A percentile compares a stretch with the other conserved stretches of the same genome.
Evolutionary conservation across 2,329 filamentous ascomycete species (phyloP).

Genomic region (Colletotrichum godetiae): DNA sequence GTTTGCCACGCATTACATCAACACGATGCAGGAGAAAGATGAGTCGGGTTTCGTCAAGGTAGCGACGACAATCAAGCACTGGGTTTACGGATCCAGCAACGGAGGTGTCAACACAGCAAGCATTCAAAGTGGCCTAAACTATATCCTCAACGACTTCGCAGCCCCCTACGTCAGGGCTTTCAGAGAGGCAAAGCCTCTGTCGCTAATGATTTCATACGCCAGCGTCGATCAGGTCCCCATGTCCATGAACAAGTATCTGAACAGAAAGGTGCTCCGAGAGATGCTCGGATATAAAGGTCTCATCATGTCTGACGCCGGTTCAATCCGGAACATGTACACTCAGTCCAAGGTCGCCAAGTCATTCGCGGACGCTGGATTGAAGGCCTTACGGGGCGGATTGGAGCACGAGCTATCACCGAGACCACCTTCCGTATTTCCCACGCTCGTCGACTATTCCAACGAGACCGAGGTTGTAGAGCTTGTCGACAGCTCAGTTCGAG

Average conservation of each 20-base stretch:
- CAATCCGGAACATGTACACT: slow-evolving; percentile 42
- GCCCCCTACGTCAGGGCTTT: slow-evolving; percentile 45
- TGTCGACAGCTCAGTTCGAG: slow-evolving; percentile 41
- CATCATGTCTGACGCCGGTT: slow-evolving; percentile 47
- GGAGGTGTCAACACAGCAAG: slow-evolving; percentile 49
- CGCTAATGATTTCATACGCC: slow-evolving; percentile 47
- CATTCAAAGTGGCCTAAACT: slow-evolving; percentile 46
- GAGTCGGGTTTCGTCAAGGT: slow-evolving; percentile 46
- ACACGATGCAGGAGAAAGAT: slow-evolving; percentile 49
- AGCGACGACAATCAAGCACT: slow-evolving; percentile 50
- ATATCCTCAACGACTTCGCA: slow-evolving; percentile 47
- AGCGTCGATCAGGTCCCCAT: slow-evolving; percentile 46
- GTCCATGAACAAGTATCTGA: slow-evolving; percentile 45
- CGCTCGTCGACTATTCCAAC: slow-evolving; percentile 38
- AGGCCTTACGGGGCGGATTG: slow-evolving; percentile 42
- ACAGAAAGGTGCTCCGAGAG: slow-evolving; percentile 40
- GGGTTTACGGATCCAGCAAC: slow-evolving; percentile 45
- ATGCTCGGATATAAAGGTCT: slow-evolving; percentile 46
- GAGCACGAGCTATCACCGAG: slow-evolving; percentile 43
- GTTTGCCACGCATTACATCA: slow-evolving; percentile 46
- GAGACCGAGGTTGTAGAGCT: slow-evolving; percentile 38
- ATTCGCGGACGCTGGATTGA: slow-evolving; percentile 40
- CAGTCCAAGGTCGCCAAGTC: slow-evolving; percentile 44
- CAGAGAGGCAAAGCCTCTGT: slow-evolving; percentile 40
- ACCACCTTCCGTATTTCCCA: slow-evolving; percentile 39